Evolutionary conservation across 345 rosid genomes (phyloP).

Genomic region (Triadica sebifera): DNA sequence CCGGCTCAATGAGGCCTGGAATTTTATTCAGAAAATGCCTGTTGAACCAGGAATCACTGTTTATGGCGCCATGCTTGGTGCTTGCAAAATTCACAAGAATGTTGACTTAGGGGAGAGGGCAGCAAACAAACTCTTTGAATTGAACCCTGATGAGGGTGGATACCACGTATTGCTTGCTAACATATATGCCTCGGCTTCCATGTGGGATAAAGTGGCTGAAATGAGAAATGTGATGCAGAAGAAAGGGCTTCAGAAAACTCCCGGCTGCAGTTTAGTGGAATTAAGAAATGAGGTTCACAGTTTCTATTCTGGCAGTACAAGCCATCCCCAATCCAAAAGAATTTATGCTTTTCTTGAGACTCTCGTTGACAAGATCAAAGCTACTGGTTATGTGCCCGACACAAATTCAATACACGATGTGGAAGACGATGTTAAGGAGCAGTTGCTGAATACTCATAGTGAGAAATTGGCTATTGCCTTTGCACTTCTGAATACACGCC

Average conservation of each 20-base stretch:
- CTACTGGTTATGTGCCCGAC: conserved; percentile 30
- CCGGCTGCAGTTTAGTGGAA: conserved; percentile 35
- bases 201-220: conserved; percentile 33
- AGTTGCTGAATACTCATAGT: conserved; percentile 31
- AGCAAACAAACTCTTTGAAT: conserved; percentile 23
- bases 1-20: conserved; percentile 30
- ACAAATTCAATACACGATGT: conserved; percentile 33
- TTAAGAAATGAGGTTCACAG: conserved; percentile 26
- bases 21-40: conserved; percentile 34
- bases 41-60: conserved; percentile 32
- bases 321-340: conserved; percentile 27
- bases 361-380: conserved; percentile 27
- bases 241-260: conserved; percentile 33
- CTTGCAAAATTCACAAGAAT: conserved; percentile 35
- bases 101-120: conserved; percentile 29
- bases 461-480: conserved; percentile 36
- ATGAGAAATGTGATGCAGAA: conserved; percentile 29
- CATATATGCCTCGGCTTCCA: conserved; percentile 29
- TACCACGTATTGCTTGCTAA: conserved; percentile 35
- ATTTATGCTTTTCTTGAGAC: conserved; percentile 26
- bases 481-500: conserved; percentile 27
- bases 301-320: conserved; percentile 29
- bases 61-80: conserved; percentile 36
- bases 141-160: conserved; percentile 33
- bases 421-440: conserved; percentile 31